Conservation (phyloP, 371 early-diverging fungal genomes). For the Mortierella sp. region DNA sequence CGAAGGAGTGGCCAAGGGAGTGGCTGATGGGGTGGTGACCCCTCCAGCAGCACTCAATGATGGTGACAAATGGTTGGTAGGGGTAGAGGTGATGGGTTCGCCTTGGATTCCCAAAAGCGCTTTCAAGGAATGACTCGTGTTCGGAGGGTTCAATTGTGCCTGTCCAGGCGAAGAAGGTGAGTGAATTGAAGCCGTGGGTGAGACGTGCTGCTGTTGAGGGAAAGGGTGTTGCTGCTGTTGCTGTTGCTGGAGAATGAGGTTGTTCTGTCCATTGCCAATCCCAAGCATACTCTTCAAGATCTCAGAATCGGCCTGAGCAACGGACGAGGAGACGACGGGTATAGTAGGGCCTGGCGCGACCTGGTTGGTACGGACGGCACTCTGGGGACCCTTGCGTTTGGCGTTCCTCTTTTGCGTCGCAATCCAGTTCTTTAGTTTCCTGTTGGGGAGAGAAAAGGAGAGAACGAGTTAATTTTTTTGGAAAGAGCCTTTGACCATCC, state of each 20-base stretch:
- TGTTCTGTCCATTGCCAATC: slow-evolving; percentile 15
- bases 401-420: slow-evolving; percentile 26
- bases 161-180: background rate
- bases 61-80: slow-evolving; percentile 15
- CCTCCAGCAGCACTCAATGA: no score
- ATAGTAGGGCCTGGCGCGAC: background rate
- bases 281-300: slow-evolving; percentile 48
- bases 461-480: no score
- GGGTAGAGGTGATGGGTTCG: slow-evolving; percentile 9
- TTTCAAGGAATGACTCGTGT: slow-evolving; percentile 37
- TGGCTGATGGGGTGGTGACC: no score
- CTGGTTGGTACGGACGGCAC: background rate
- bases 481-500: no score
- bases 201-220: slow-evolving; percentile 7
- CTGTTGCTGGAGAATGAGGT: slow-evolving; percentile 1
- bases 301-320: slow-evolving; percentile 34
- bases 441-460: background rate
- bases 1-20: no score
- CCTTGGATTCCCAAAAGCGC: slow-evolving; percentile 40
- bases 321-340: slow-evolving; percentile 19
- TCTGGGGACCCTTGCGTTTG: slow-evolving; percentile 31
- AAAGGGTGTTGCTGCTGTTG: slow-evolving; percentile 6
- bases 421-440: slow-evolving; percentile 51
- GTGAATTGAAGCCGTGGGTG: background rate
- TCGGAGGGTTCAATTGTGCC: slow-evolving; percentile 6